Base-by-base conservation (phyloP, 495 filamentous ascomycete genomes). In the Penicillium manginii region DNA sequence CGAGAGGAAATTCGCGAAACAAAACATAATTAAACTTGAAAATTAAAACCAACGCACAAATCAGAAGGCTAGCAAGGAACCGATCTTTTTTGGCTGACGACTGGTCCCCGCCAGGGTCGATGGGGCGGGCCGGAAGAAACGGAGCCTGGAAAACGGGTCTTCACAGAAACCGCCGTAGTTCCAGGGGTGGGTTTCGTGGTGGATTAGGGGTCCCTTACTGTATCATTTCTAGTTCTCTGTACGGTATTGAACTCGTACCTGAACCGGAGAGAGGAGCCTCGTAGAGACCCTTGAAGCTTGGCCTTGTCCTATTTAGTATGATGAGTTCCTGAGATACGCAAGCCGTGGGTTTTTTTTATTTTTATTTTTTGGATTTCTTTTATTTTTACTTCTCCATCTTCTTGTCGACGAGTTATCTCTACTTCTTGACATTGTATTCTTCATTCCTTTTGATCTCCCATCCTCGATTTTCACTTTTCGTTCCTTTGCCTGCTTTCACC, bases 211-310 rank as follows among this genome's bases (percentile, higher is more conserved):
- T 52, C 45, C 47, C 26, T 54, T 23, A 54, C 52, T 26, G 50
- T 54, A 52, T 45, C n/a, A 23, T 54, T 47, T 52, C 52, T 32
- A 33, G 18, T 52, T 52, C 40, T 54, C 50, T 22, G 2, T 47
- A 61, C 53, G 12, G 21, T 46, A 54, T 47, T 55, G 23, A 32
- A 31, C 48, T 50, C 48, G 48, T 50, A 32, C 48, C 23, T 35
- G 48, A 15, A 19, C 58, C 60, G 54, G 58, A 32, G 26, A 53
- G 58, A 60, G 58, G 58, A 60, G 58, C 58, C 58, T 64, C 59
- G 63, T 54, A 45, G 54, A 62, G 61, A 70, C 65, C 65, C 65
- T 69, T 60, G 67, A 65, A 70, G 67, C 67, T 70, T 68, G 67
- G 67, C 67, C 43, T 19, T 64, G 52, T 52, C 57, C 57, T 69